A percentile compares a stretch with the other conserved stretches of the same genome.
phyloP scores from a whole-genome alignment of 2,329 filamentous ascomycete species.

The Claviceps cyperi region DNA sequence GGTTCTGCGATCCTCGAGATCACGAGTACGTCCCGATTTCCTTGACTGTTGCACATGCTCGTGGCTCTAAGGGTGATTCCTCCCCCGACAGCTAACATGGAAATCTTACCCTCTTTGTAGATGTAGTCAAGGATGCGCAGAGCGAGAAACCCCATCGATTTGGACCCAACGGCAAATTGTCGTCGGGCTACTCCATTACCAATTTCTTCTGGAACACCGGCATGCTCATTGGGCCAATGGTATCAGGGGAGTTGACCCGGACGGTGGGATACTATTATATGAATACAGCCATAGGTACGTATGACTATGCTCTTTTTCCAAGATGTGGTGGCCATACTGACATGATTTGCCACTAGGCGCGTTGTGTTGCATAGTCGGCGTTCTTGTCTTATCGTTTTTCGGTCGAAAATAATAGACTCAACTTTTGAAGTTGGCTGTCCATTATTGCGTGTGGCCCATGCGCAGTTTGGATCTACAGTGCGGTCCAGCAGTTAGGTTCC shows the following conservation, averaged over 20 bases:
- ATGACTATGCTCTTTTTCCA: no score
- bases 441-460: no score
- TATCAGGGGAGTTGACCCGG: background rate
- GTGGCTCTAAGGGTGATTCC: background rate
- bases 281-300: background rate
- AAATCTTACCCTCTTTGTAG: background rate
- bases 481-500: no score
- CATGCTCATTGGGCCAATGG: background rate
- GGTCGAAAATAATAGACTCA: background rate
- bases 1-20: background rate
- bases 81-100: background rate
- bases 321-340: background rate
- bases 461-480: no score
- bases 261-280: background rate
- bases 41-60: no score
- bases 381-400: background rate
- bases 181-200: background rate
- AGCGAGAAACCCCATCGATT: background rate
- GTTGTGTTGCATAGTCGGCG: background rate
- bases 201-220: background rate
- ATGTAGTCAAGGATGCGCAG: background rate
- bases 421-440: no score
- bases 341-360: background rate
- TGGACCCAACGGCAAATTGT: background rate
- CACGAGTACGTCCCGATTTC: background rate